phyloP scores from a whole-genome alignment of 495 filamentous ascomycete genomes.

The Trichoderma asperelloides region DNA sequence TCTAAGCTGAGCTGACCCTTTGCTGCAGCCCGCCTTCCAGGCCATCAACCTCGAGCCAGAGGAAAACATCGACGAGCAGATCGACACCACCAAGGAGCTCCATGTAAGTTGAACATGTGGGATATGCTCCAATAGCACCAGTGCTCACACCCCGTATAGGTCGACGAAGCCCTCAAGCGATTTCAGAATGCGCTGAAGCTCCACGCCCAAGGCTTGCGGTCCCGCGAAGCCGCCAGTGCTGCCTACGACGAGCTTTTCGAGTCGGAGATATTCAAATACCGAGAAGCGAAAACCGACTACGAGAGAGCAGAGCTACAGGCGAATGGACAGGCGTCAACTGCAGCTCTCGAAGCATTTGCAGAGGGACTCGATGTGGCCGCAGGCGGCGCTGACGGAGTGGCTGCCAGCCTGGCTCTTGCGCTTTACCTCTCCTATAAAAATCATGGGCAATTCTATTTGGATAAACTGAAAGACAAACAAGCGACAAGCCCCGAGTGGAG shows the following conservation, averaged over 20 bases:
- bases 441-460: slow-evolving; percentile 79
- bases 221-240: slow-evolving; percentile 64
- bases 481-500: slow-evolving; percentile 20
- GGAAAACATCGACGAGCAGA: slow-evolving; percentile 77
- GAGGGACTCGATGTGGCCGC: slow-evolving; percentile 35
- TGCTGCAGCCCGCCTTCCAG: slow-evolving; percentile 51
- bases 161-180: slow-evolving; percentile 92
- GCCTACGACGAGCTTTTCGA: slow-evolving; percentile 80
- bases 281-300: slow-evolving; percentile 73
- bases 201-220: slow-evolving; percentile 75
- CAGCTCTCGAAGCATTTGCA: slow-evolving; percentile 29
- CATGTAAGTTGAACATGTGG: slow-evolving; percentile 34
- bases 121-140: background rate
- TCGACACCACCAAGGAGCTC: slow-evolving; percentile 91
- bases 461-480: slow-evolving; percentile 50
- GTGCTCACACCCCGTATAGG: slow-evolving; percentile 32
- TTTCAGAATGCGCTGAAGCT: slow-evolving; percentile 89
- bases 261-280: slow-evolving; percentile 89
- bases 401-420: slow-evolving; percentile 76
- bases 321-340: slow-evolving; percentile 10
- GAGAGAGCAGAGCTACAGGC: slow-evolving; percentile 44
- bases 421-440: slow-evolving; percentile 93
- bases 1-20: background rate
- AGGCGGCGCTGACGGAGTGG: slow-evolving; percentile 65
- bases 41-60: slow-evolving; percentile 91